phyloP scores from a whole-genome alignment of 257 asterid species.

The Haberlea rhodopensis region DNA sequence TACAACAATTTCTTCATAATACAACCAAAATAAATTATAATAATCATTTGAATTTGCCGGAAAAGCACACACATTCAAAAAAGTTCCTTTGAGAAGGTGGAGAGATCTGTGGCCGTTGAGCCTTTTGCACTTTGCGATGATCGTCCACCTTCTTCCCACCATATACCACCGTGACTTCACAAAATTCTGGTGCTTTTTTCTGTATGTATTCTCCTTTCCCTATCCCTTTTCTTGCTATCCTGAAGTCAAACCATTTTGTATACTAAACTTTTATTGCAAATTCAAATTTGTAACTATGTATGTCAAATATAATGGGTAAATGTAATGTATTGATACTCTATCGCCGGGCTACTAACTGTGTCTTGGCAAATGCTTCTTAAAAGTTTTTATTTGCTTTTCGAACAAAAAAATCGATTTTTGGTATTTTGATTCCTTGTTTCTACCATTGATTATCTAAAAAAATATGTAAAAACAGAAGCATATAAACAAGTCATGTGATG shows the following conservation, averaged over 20 bases:
- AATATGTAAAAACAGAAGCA: no score
- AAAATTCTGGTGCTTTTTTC: conserved; percentile 59
- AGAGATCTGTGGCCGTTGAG: conserved; percentile 27
- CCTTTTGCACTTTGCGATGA: conserved; percentile 26
- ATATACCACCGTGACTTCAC: conserved; percentile 52
- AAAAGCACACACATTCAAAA: conserved; percentile 64
- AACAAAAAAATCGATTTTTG: no score
- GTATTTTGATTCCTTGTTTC: no score
- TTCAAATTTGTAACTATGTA: neutral
- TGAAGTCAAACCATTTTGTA: conserved; percentile 25
- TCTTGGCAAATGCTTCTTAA: no score
- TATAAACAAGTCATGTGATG: no score
- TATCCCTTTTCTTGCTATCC: conserved; percentile 47
- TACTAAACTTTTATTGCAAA: no score
- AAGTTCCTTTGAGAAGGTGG: conserved; percentile 42
- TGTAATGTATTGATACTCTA: no score
- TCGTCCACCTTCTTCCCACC: conserved; percentile 37
- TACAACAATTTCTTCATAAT: neutral
- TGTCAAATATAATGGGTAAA: no score
- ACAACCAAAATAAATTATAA: neutral
- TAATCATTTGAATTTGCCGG: conserved; percentile 39
- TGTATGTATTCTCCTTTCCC: conserved; percentile 66
- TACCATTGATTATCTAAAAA: no score
- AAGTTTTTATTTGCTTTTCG: no score
- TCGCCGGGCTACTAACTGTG: no score